Evolutionary conservation across 1,139 yeast species (phyloP), one percentile per base, ranked within the genome.

Genomic region (Hyphopichia burtonii): DNA sequence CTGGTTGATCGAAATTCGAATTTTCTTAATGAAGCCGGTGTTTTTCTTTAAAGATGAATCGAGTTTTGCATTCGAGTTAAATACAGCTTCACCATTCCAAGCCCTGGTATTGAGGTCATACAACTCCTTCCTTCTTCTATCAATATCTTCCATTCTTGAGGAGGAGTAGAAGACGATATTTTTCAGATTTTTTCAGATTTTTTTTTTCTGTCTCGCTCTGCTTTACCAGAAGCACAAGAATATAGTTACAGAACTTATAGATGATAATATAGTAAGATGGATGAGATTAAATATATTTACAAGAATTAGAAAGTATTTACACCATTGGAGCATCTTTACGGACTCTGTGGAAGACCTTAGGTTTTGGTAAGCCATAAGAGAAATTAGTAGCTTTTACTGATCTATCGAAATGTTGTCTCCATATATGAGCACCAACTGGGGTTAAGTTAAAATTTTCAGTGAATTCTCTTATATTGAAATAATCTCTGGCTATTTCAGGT

Each of bases 361-460:
- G 97, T 48, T 68, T 62, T 15, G 82, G 83, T 50, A 91, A 71
- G 4, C 90, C 93, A 58, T 86, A 88, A 55, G 75, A 65, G 44
- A 74, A 76, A 63, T 97, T 81, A 16, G 90, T 82, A 3, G 59
- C 63, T 35, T 76, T 77, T 36, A 88, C 86, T 54, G 85, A 79
- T 56, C 89, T 72, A 64, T 93, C 99, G 79, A 84, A 93, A 36
- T 65, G 70, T 54, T 86, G 83, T 74, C 99, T 82, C 95, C 96
- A 93, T 38, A 89, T 76, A 61, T 88, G 95, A 2, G 96, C 97
- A 23, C 99, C 98, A 36, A 91, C 81, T 1, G 98, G 81, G 20
- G 71, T 68, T 53, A 93, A 74, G 2, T 71, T 61, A 59, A 86
- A 60, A 8, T 63, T 49, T 5, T 67, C 70, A 12, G 75, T 87